These are phyloP conservation scores for Porphyra umbilicalis DNA, from an alignment of 31 red algal genomes.

Conservation along the genomic window DNA sequence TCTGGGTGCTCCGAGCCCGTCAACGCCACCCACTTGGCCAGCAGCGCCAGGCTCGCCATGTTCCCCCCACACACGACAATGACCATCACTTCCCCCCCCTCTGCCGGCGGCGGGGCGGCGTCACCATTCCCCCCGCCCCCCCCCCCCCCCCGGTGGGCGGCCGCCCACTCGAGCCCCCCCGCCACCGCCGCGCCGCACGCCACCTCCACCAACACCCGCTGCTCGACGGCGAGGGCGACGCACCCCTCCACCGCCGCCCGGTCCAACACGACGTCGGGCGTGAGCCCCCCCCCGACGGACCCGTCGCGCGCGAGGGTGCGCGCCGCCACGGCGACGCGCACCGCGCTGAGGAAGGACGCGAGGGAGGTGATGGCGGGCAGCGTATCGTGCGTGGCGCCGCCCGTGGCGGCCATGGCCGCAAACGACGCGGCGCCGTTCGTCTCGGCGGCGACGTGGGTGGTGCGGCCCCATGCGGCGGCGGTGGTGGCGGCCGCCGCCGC, in stretches of 20 bases:
- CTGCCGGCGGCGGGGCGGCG: background rate
- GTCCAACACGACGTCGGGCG: conserved; percentile 36
- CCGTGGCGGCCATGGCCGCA: conserved; percentile 45
- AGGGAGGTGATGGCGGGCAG: conserved; percentile 52
- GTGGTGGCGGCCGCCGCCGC: too few relatives aligned
- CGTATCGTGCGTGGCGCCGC: conserved; percentile 17
- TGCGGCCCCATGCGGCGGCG: conserved; percentile 30
- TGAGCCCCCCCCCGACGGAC: conserved; percentile 29
- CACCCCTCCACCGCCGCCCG: conserved; percentile 74
- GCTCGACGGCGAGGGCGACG: conserved; percentile 48
- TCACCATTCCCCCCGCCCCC: background rate
- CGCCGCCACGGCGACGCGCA: conserved; percentile 45
- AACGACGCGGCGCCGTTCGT: conserved; percentile 71
- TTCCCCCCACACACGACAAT: conserved; percentile 89
- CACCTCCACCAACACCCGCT: conserved; percentile 81
- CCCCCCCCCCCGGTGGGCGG: background rate
- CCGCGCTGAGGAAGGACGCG: conserved; percentile 68
- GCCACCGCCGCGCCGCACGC: conserved; percentile 89
- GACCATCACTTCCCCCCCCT: conserved; percentile 51
- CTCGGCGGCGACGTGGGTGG: conserved; percentile 52
- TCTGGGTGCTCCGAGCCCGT: conserved; percentile 49
- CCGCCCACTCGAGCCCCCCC: conserved; percentile 4
- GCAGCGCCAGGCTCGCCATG: conserved; percentile 49
- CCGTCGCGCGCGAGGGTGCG: background rate
- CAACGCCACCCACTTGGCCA: conserved; percentile 47